Conservation (phyloP, 2,329 filamentous ascomycete species). For the Sordariomycetes sp. region DNA sequence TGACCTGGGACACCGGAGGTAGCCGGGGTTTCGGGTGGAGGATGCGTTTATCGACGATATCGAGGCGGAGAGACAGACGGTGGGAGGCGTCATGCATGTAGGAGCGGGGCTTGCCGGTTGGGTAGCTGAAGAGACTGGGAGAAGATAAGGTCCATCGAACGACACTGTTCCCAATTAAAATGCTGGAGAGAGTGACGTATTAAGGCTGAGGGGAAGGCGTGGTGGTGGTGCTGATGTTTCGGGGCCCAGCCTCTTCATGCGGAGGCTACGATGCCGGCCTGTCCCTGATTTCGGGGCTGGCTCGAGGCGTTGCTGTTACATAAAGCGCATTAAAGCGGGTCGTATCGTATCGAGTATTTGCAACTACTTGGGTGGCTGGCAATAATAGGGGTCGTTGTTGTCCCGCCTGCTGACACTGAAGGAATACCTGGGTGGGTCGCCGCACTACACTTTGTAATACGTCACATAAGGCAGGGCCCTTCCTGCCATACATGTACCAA, state of each 20-base stretch:
- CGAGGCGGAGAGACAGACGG: background rate
- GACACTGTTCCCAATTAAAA: too few relatives aligned
- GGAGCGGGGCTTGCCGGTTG: too few relatives aligned
- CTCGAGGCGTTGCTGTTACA: background rate
- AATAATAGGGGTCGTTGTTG: too few relatives aligned
- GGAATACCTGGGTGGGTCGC: too few relatives aligned
- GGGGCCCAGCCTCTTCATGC: background rate
- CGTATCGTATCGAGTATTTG: too few relatives aligned
- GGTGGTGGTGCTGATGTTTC: background rate
- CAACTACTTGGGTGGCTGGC: too few relatives aligned
- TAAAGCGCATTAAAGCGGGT: background rate
- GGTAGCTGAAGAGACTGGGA: too few relatives aligned
- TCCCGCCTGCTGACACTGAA: too few relatives aligned
- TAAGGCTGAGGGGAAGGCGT: background rate
- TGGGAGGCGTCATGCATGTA: background rate
- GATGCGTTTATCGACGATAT: background rate
- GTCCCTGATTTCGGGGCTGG: background rate
- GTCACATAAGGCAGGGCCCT: too few relatives aligned
- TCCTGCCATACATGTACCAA: too few relatives aligned
- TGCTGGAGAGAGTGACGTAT: background rate
- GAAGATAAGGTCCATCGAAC: too few relatives aligned
- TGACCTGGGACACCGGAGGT: background rate
- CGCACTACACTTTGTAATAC: too few relatives aligned
- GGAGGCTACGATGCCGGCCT: background rate
- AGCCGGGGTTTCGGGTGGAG: background rate